These are phyloP conservation scores for Madurella mycetomatis DNA, from an alignment of 2,329 filamentous ascomycete genomes.

Conservation along the genomic window DNA sequence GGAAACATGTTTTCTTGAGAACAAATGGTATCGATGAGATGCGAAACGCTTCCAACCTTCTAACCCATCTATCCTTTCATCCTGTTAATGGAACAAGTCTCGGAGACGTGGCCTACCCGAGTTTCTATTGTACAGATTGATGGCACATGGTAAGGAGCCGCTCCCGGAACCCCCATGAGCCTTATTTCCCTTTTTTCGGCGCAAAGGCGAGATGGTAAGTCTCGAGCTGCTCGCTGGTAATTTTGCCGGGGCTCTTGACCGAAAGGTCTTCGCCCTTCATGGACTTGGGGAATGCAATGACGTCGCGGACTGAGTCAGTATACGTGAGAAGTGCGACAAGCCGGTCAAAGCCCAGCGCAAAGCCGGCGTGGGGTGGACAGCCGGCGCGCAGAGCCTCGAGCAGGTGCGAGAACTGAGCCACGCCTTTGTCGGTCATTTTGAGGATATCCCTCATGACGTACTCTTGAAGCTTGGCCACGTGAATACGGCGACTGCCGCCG, in stretches of 20 bases:
- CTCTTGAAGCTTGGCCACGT: conserved; percentile 76
- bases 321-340: conserved; percentile 75
- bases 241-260: conserved; percentile 68
- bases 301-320: conserved; percentile 75
- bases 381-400: conserved; percentile 77
- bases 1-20: background rate
- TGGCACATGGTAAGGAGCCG: background rate
- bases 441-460: conserved; percentile 81
- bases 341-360: conserved; percentile 89
- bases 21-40: background rate
- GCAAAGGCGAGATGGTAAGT: conserved; percentile 41
- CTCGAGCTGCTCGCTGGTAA: conserved; percentile 54
- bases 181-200: background rate
- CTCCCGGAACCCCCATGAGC: background rate
- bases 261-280: conserved; percentile 83
- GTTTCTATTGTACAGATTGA: conserved; percentile 4
- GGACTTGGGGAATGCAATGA: conserved; percentile 95
- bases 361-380: conserved; percentile 90
- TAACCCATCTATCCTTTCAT: background rate
- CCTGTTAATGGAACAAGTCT: background rate
- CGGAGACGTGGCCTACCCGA: background rate
- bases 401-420: conserved; percentile 81
- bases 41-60: background rate
- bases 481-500: conserved; percentile 88
- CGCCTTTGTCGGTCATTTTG: conserved; percentile 65